Evolutionary conservation across 2,329 filamentous ascomycete species (phyloP).

Genomic region (Dendrostoma leiphaemia): DNA sequence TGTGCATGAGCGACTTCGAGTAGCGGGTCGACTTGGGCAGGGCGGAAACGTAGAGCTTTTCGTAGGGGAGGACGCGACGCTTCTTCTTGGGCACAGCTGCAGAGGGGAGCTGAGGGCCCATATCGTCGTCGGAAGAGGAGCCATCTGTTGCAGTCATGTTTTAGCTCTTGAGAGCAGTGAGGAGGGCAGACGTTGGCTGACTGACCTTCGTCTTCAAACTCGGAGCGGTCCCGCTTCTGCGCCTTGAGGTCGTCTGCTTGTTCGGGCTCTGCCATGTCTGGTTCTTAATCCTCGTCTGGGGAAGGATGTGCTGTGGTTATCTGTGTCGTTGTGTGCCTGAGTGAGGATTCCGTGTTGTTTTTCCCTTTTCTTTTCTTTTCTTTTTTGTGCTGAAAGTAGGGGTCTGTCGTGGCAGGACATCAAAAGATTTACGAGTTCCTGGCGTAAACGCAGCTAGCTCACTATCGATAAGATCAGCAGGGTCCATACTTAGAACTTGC

Average conservation of each 20-base stretch:
- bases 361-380: neutral
- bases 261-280: slow-evolving; percentile 33
- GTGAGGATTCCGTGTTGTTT: neutral
- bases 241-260: slow-evolving; percentile 33
- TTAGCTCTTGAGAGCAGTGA: slow-evolving; percentile 1
- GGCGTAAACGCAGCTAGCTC: neutral
- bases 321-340: no score
- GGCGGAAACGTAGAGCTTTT: slow-evolving; percentile 91
- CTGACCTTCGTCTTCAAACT: slow-evolving; percentile 46
- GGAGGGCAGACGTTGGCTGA: neutral
- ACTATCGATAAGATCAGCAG: slow-evolving; percentile 1
- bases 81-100: slow-evolving; percentile 83
- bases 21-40: slow-evolving; percentile 80
- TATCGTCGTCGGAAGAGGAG: slow-evolving; percentile 80
- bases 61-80: slow-evolving; percentile 83
- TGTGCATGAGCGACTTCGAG: slow-evolving; percentile 97
- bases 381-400: no score
- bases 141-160: slow-evolving; percentile 42
- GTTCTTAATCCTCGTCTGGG: neutral
- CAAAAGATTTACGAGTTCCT: neutral
- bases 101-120: slow-evolving; percentile 87
- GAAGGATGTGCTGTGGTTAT: no score
- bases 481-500: no score
- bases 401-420: no score
- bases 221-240: slow-evolving; percentile 56